A percentile compares a stretch with the other conserved stretches of the same genome.
phyloP scores from a whole-genome alignment of 1,139 yeast species.

The Yamadazyma taylorii region DNA sequence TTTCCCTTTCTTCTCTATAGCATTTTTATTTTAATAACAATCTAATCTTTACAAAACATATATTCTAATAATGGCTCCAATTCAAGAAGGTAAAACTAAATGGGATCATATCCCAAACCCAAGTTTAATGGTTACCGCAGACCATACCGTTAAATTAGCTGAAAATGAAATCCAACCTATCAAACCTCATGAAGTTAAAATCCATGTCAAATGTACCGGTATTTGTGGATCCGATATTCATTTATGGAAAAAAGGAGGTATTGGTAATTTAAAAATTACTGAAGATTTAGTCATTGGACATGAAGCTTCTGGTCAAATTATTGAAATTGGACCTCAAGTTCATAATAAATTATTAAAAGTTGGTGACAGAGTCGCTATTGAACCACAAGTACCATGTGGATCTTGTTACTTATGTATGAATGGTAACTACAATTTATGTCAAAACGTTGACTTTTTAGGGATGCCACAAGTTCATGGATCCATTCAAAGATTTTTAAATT shows the following conservation, averaged over 20 bases:
- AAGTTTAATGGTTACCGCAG: constrained; percentile 18
- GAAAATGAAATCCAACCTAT: constrained; percentile 16
- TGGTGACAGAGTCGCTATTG: constrained; percentile 32
- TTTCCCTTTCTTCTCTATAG: neutral
- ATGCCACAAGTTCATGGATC: constrained; percentile 20
- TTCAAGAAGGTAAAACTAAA: constrained; percentile 16
- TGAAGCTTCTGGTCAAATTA: constrained; percentile 32
- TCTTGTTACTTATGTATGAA: constrained; percentile 64
- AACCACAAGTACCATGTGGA: constrained; percentile 73
- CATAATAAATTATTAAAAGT: constrained; percentile 21
- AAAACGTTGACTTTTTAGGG: constrained; percentile 19
- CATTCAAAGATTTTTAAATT: constrained; percentile 19
- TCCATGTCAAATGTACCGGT: constrained; percentile 48
- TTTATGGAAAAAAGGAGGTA: constrained; percentile 32
- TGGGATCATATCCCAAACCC: constrained; percentile 21
- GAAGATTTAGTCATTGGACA: constrained; percentile 33
- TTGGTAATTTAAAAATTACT: constrained; percentile 26
- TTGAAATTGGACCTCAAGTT: constrained; percentile 30
- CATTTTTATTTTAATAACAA: neutral
- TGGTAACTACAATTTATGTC: constrained; percentile 73
- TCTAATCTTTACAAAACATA: no score
- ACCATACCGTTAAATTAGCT: constrained; percentile 14
- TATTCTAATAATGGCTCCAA: no score
- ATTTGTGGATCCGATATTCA: constrained; percentile 39
- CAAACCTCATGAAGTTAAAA: constrained; percentile 62